Percentiles rank a stretch among this genome's conserved stretches.
These are phyloP conservation scores for Nymphaea colorata DNA, from an alignment of 164 flowering plant species.

Conservation along the genomic window DNA sequence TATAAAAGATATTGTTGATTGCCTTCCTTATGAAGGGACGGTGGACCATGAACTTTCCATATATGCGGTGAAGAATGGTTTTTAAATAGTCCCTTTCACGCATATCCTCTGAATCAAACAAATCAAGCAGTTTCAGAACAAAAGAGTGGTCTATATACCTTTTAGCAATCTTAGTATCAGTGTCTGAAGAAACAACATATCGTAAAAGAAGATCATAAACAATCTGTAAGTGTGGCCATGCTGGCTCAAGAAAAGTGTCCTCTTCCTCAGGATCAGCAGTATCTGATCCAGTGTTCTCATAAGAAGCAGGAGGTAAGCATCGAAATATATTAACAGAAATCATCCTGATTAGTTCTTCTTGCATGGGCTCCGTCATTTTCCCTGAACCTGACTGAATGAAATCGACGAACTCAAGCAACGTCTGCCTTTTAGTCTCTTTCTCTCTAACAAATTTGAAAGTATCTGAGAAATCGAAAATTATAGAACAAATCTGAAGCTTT, in stretches of 20 bases:
- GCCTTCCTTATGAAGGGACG: conserved; percentile 34
- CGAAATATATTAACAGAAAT: conserved; percentile 29
- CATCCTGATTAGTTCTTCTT: conserved; percentile 29
- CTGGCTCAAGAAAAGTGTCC: conserved; percentile 27
- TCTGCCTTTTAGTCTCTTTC: conserved; percentile 37
- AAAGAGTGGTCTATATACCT: conserved; percentile 29
- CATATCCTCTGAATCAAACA: conserved; percentile 34
- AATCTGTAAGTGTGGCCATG: conserved; percentile 30
- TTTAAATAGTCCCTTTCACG: conserved; percentile 33
- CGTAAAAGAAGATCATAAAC: conserved; percentile 30
- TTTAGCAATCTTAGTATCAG: conserved; percentile 29
- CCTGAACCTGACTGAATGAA: conserved; percentile 32
- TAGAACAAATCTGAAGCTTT: conserved; percentile 31
- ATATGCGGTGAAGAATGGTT: conserved; percentile 28
- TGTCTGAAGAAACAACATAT: conserved; percentile 24
- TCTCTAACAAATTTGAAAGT: conserved; percentile 28
- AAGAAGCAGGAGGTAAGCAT: conserved; percentile 28
- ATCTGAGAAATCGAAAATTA: conserved; percentile 29
- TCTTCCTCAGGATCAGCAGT: conserved; percentile 25
- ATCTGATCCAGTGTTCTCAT: conserved; percentile 28
- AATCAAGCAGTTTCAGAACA: conserved; percentile 25
- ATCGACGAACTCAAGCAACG: conserved; percentile 30
- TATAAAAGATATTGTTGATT: conserved; percentile 28
- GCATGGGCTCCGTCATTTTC: conserved; percentile 25
- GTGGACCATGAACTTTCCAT: conserved; percentile 38